Base-by-base conservation (phyloP, 495 filamentous ascomycete genomes). In the Durotheca rogersii region DNA sequence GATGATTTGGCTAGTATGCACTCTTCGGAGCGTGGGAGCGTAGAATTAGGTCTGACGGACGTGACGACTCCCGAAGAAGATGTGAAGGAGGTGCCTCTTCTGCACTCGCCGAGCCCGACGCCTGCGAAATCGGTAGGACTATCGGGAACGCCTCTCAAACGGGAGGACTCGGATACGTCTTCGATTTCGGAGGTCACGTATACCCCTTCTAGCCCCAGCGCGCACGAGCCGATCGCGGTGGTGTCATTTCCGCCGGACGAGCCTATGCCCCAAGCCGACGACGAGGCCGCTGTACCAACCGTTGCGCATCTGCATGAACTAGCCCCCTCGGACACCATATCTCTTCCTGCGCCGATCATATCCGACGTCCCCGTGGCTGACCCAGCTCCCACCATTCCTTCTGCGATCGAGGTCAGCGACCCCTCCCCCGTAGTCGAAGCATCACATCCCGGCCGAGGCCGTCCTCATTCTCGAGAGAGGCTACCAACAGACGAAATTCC, bases 31-130 rank as follows among this genome's bases (percentile, higher is more conserved):
- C 44, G 25, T 18, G 51, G 19, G 10, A 64, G 57, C 20, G 34
- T 34, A 5, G 67, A 67, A 30, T 56, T 60, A 14, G 59, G 37
- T 15, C 23, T 67, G 7, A 76, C 72, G 0, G 71, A 73, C 30
- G 68, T 43, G 4, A 76, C 73, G 5, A 67, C 73, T 0, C 73
- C 72, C 0, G 68, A 66, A 10, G 58, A 64, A 6, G 72, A 73
- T 17, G 59, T 62, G 20, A 65, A 70, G 6, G 65, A 60, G n/a
- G n/a, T n/a, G 6, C 57, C 61, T 6, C 29, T 55, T 2, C 47
- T 71, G n/a, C 50, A 64, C 6, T 72, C 74, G 0, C 73, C 74
- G 2, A 60, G 59, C 4, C 47, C 60, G 3, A 70, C 69, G 2
- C 73, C 73, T 0, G 32, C 61, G 1, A 72, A 69, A 52, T 20